Evolutionary conservation across 768 basidiomycete species (phyloP).

Genomic region (Tricholoma furcatifolium): DNA sequence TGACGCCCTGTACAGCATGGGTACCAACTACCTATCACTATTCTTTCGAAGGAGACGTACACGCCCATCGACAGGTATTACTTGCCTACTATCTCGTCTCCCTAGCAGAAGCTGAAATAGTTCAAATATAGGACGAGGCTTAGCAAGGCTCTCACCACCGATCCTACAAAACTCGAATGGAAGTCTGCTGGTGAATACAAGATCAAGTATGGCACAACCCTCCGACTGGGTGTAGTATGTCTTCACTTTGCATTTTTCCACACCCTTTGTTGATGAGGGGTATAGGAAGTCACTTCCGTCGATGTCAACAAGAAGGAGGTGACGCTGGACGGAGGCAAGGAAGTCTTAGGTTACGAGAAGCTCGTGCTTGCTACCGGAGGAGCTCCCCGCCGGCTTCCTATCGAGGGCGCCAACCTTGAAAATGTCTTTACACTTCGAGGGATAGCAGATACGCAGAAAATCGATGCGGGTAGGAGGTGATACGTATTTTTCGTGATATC

Average conservation of each 20-base stretch:
- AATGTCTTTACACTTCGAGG: constrained; percentile 78
- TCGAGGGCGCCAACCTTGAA: constrained; percentile 70
- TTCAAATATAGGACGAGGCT: constrained; percentile 69
- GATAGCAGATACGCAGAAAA: constrained; percentile 67
- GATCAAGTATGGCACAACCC: constrained; percentile 67
- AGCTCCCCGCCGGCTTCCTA: constrained; percentile 69
- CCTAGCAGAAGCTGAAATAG: constrained; percentile 1
- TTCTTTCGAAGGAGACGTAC: constrained; percentile 77
- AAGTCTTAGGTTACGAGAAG: constrained; percentile 65
- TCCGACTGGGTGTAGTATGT: constrained; percentile 59
- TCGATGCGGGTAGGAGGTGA: constrained; percentile 55
- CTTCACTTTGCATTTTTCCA: neutral
- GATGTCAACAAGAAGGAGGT: constrained; percentile 65
- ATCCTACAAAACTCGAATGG: constrained; percentile 76
- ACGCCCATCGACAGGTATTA: constrained; percentile 80
- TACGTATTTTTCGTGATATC: neutral
- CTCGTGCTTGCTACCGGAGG: constrained; percentile 81
- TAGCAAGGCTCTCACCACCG: constrained; percentile 81
- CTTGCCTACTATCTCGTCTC: neutral
- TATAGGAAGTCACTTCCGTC: constrained; percentile 67
- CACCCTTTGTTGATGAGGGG: constrained; percentile 3
- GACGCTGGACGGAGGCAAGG: constrained; percentile 55
- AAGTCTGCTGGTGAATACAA: constrained; percentile 70
- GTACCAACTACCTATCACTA: constrained; percentile 72
- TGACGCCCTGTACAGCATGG: constrained; percentile 51